Evolutionary conservation across 148 eudicot species (phyloP), one percentile per base, ranked within the genome.

Genomic region (Amaranthus palmeri): DNA sequence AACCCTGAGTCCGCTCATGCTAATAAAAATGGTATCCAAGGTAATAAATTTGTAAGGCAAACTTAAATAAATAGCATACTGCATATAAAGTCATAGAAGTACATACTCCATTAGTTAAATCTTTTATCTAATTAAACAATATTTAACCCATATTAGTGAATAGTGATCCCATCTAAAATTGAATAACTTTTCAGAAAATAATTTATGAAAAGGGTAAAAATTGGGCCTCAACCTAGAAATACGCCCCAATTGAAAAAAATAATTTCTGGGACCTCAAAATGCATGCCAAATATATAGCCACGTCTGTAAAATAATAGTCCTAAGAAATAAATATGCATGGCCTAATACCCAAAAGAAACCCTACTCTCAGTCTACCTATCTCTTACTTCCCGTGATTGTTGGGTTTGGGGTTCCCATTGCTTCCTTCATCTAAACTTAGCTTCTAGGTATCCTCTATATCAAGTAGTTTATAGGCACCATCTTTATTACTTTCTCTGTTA

Each of bases 371-470:
- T 54, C 17, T 46, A 49, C 15, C n/a, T 41, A 8, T 59, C 49
- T 60, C 44, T 75, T 10, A 47, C 57, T 14, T 58, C 80, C 80
- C 76, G 80, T 77, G 76, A 72, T 51, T 77, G 58, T 72, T 77
- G 79, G 80, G 75, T 1, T 25, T 25, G 2, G n/a, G n/a, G 18
- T 64, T 53, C 46, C 72, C 25, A 52, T 57, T 18, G 46, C 41
- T 70, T 70, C 49, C 55, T 61, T 53, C 18, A 15, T 54, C 11
- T 71, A 12, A 14, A 56, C 41, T 56, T 70, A 12, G 8, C 70
- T 50, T 15, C 8, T 25, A 50, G 42, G 61, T 58, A 25, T 25
- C 36, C 36, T 25, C 36, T 25, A 25, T 25, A 25, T 25, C 36
- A 25, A 25, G 36, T 25, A 25, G 36, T 25, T 25, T 25, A 25